Evolutionary conservation across 768 basidiomycete genomes (phyloP), one percentile per base, ranked within the genome.

Genomic region (Phanerodontia chrysosporium): DNA sequence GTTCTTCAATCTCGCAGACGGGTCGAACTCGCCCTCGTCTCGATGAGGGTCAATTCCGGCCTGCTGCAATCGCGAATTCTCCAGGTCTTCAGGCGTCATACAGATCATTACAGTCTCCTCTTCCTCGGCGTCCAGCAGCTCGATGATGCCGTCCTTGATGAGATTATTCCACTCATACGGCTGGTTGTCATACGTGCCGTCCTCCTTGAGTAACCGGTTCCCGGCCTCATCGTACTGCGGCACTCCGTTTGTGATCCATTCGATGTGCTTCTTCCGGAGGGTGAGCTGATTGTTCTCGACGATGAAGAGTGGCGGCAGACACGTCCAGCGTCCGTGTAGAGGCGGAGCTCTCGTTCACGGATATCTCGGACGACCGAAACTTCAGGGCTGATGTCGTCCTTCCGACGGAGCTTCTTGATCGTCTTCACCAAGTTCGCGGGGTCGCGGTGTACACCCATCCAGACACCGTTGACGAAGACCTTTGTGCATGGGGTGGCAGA

Each of bases 71-170:
- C 92, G 78, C 13, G 92, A 92, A 62, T 84, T 87, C 72, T 97
- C 93, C 55, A 99, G 73, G 72, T 98, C 97, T 67, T 98, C 94
- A 2, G 93, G 90, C 2, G 92, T 94, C 97, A 99, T 99, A 55
- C 92, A 94, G 62, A 99, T 99, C 92, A 99, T 96, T 57, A 98
- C 95, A 0, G 96, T 98, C 72, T 99, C 97, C 76, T 99, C 97
- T 73, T 99, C 97, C 70, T 98, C 97, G 0, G 97, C 96, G 73
- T 99, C 97, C 69, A 99, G 75, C 49, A 97, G 77, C 74, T 99
- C 97, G 60, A 99, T 83, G 45, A 97, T 83, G 59, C 97, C 97
- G 18, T 84, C 83, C 65, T 90, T 89, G 58, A 98, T 76, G 54
- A 99, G 74, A 29, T 89, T 80, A 55, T 89, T 85, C 94, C 94